Evolutionary conservation across 73 alveolate genomes (phyloP).

Genomic region (Paramecium sonneborni): DNA sequence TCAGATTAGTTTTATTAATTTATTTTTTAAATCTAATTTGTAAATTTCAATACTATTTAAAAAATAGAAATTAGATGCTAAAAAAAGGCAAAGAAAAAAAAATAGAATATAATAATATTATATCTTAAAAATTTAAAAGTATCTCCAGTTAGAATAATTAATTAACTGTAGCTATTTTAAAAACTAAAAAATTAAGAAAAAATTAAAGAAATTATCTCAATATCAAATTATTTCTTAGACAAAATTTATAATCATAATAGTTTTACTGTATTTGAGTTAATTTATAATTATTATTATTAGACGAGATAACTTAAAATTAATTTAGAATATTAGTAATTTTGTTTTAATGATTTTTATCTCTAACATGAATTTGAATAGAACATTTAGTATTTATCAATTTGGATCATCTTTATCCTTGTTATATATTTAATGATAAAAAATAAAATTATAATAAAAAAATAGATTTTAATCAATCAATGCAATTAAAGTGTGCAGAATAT

Average conservation of each 20-base stretch:
- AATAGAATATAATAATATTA: background rate
- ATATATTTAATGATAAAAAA: background rate
- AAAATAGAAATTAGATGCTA: slow-evolving; percentile 50
- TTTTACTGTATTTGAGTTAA: too few relatives aligned
- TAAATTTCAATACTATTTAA: background rate
- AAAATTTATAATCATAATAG: too few relatives aligned
- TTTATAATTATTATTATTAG: too few relatives aligned
- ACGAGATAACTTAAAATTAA: too few relatives aligned
- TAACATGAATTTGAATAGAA: too few relatives aligned
- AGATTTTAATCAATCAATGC: background rate
- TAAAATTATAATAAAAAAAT: background rate
- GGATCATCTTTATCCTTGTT: background rate
- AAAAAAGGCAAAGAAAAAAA: slow-evolving; percentile 23
- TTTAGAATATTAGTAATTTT: too few relatives aligned
- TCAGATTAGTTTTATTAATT: slow-evolving; percentile 52
- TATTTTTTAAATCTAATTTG: background rate
- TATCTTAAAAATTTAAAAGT: background rate
- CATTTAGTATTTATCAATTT: background rate
- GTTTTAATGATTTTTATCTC: background rate
- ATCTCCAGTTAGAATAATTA: slow-evolving; percentile 7
- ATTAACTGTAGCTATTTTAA: background rate
- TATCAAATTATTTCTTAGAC: slow-evolving; percentile 19
- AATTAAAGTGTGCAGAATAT: background rate
- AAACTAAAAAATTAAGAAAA: background rate
- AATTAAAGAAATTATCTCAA: background rate